These are phyloP conservation scores for Triticum timopheevii DNA, from an alignment of 176 grass and related monocot genomes.

Conservation along the genomic window DNA sequence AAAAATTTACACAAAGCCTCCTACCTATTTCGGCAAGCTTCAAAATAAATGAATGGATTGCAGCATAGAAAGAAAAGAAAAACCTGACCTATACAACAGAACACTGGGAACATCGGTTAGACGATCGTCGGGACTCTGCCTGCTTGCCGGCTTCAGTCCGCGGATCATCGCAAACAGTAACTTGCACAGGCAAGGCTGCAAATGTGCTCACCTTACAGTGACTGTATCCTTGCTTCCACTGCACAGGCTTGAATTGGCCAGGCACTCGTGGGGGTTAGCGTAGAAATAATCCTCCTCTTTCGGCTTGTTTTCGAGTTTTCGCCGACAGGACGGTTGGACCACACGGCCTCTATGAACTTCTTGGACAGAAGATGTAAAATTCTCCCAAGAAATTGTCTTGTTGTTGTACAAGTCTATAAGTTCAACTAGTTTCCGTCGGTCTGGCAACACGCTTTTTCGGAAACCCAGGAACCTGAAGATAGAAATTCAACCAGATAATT, in stretches of 20 bases:
- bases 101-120: background rate
- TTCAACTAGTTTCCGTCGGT: conserved; percentile 68
- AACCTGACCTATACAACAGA: conserved; percentile 37
- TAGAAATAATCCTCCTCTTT: conserved; percentile 99
- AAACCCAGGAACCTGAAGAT: conserved; percentile 67
- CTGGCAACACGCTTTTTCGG: conserved; percentile 65
- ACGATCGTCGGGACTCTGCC: conserved; percentile 18
- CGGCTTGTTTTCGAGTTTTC: conserved; percentile 60
- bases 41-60: conserved; percentile 31
- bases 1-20: conserved; percentile 38
- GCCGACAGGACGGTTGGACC: conserved; percentile 69
- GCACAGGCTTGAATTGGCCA: conserved; percentile 60
- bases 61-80: background rate
- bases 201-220: conserved; percentile 25
- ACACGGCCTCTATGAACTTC: conserved; percentile 42
- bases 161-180: background rate
- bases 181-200: background rate
- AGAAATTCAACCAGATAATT: background rate
- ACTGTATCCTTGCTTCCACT: conserved; percentile 10
- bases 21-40: conserved; percentile 25
- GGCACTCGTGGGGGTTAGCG: conserved; percentile 82
- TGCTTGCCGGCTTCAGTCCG: conserved; percentile 23
- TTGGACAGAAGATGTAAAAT: conserved; percentile 58
- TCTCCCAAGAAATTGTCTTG: conserved; percentile 72
- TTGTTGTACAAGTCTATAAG: conserved; percentile 64